These are phyloP conservation scores for Pistacia atlantica DNA, from an alignment of 345 rosid genomes.

Conservation along the genomic window DNA sequence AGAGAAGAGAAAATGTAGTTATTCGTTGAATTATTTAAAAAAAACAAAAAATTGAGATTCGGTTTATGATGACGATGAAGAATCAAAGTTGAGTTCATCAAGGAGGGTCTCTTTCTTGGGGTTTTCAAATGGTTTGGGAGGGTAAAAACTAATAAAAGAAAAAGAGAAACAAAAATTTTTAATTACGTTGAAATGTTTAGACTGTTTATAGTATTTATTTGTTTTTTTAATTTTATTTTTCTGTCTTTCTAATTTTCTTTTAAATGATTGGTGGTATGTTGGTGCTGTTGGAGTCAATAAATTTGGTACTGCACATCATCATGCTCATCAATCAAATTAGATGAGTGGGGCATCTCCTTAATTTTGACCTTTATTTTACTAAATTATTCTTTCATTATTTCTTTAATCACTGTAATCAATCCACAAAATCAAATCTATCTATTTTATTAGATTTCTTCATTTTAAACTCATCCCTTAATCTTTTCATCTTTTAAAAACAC, in stretches of 20 bases:
- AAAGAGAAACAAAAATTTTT: background rate
- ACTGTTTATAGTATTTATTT: background rate
- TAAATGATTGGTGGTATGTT: slow-evolving; percentile 47
- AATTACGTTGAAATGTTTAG: slow-evolving; percentile 21
- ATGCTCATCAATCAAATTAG: slow-evolving; percentile 31
- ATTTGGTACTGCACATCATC: slow-evolving; percentile 34
- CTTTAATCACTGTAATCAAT: background rate
- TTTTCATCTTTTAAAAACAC: too few species aligned
- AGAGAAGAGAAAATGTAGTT: slow-evolving; percentile 34
- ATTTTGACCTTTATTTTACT: slow-evolving; percentile 8
- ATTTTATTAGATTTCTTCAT: too few species aligned
- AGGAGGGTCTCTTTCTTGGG: slow-evolving; percentile 72
- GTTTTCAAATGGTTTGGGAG: slow-evolving; percentile 89
- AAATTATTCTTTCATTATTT: background rate
- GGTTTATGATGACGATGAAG: slow-evolving; percentile 55
- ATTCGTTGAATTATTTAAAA: slow-evolving; percentile 6
- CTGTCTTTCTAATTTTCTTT: slow-evolving; percentile 10
- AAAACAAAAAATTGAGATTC: slow-evolving; percentile 39
- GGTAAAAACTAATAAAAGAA: slow-evolving; percentile 32
- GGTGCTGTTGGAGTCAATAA: slow-evolving; percentile 43
- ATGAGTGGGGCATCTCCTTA: slow-evolving; percentile 13
- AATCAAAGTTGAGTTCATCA: slow-evolving; percentile 72
- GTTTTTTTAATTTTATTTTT: background rate
- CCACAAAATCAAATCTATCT: too few species aligned
- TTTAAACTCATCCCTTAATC: too few species aligned